Evolutionary conservation across 441 rosid genomes (phyloP).

Genomic region (Arabidopsis hybrid): DNA sequence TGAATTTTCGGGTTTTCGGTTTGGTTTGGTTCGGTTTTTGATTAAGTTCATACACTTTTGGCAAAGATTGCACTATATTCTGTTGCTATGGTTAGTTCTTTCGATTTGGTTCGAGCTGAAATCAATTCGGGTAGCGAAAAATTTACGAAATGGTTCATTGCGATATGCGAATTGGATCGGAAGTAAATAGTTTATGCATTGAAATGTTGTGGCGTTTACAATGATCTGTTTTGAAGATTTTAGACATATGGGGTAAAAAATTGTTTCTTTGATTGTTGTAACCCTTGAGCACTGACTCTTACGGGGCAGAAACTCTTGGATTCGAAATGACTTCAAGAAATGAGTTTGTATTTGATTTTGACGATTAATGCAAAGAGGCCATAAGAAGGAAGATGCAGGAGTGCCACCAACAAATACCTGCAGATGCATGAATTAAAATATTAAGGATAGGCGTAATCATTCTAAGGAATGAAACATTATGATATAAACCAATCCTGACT

Average conservation of each 20-base stretch:
- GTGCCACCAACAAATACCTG: constrained; percentile 57
- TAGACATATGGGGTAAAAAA: neutral
- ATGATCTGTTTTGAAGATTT: neutral
- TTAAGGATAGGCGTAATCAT: constrained; percentile 1
- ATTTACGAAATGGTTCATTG: neutral
- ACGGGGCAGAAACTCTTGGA: constrained; percentile 6
- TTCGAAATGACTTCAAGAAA: too few relatives aligned
- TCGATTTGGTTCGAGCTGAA: too few relatives aligned
- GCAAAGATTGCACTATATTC: too few relatives aligned
- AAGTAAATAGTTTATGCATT: neutral
- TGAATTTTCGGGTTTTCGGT: too few relatives aligned
- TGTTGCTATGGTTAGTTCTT: too few relatives aligned
- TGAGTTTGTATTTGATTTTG: constrained; percentile 44
- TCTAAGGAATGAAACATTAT: neutral
- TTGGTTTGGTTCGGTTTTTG: neutral
- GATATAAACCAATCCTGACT: neutral
- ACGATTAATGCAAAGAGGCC: constrained; percentile 51
- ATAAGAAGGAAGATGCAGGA: constrained; percentile 63
- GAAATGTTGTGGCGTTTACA: neutral
- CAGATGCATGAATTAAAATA: constrained; percentile 13
- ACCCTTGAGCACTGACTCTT: constrained; percentile 21
- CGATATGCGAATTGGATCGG: neutral
- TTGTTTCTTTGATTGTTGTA: constrained; percentile 21
- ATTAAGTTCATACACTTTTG: too few relatives aligned
- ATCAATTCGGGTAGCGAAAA: too few relatives aligned